Conservation (phyloP, 2,329 filamentous ascomycete species). For the Penicillium hesseltinei region DNA sequence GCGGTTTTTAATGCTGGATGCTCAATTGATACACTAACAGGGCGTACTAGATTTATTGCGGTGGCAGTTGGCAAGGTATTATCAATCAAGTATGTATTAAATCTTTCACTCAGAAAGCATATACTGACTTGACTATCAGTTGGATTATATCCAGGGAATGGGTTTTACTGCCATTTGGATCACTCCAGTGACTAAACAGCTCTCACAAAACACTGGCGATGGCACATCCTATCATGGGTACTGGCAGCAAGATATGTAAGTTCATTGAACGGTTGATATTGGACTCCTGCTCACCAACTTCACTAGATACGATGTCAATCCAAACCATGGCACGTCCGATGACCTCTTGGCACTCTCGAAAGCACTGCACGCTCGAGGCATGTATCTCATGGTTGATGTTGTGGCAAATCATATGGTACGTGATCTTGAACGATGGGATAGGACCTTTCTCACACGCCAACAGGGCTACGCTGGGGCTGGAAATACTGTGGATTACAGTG, state of each 20-base stretch:
- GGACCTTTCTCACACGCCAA: slow-evolving; percentile 6
- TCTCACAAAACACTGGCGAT: slow-evolving; percentile 36
- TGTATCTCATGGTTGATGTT: slow-evolving; percentile 63
- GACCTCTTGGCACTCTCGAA: slow-evolving; percentile 59
- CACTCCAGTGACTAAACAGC: slow-evolving; percentile 44
- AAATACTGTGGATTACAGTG: slow-evolving; percentile 53
- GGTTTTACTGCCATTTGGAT: slow-evolving; percentile 54
- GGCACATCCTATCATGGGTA: slow-evolving; percentile 53
- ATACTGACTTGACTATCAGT: slow-evolving; percentile 20
- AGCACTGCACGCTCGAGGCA: slow-evolving; percentile 55
- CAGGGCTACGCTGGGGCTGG: slow-evolving; percentile 49
- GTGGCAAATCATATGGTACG: slow-evolving; percentile 39
- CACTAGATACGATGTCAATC: slow-evolving; percentile 52
- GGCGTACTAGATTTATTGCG: slow-evolving; percentile 48
- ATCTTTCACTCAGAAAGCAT: no score
- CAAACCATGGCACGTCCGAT: slow-evolving; percentile 58
- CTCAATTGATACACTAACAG: slow-evolving; percentile 21
- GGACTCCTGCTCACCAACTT: slow-evolving; percentile 42
- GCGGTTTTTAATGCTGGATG: background rate
- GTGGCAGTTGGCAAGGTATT: slow-evolving; percentile 48
- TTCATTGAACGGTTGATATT: slow-evolving; percentile 35
- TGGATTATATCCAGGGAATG: slow-evolving; percentile 52
- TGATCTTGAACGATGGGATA: background rate
- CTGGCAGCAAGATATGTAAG: slow-evolving; percentile 50
- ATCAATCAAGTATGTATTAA: slow-evolving; percentile 38